Evolutionary conservation across 2,329 filamentous ascomycete genomes (phyloP).

Genomic region (Zasmidium cellare): DNA sequence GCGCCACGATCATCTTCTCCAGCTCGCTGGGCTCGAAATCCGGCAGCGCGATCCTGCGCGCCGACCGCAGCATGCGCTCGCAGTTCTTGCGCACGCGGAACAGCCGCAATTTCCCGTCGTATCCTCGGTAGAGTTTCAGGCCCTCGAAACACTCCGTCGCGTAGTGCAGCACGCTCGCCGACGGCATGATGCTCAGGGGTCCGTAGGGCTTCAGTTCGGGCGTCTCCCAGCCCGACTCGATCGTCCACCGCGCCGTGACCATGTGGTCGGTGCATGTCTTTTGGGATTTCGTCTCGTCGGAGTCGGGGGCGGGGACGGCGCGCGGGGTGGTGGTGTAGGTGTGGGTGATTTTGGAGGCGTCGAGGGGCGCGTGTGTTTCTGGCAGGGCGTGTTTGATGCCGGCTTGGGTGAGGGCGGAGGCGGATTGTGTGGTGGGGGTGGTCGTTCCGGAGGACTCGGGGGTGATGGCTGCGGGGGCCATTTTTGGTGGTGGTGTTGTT

Average conservation of each 20-base stretch:
- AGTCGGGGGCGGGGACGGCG: slow-evolving; percentile 42
- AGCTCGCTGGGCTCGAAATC: slow-evolving; percentile 70
- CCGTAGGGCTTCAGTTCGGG: slow-evolving; percentile 77
- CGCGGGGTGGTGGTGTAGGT: slow-evolving; percentile 44
- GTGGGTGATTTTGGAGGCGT: slow-evolving; percentile 45
- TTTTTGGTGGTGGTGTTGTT: slow-evolving; percentile 12
- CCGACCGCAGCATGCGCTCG: slow-evolving; percentile 58
- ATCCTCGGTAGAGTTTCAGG: slow-evolving; percentile 69
- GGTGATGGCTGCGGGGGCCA: slow-evolving; percentile 35
- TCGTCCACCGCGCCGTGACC: slow-evolving; percentile 71
- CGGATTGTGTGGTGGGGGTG: slow-evolving; percentile 36
- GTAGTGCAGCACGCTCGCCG: slow-evolving; percentile 80
- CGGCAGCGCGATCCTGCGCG: slow-evolving; percentile 70
- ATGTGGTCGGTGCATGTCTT: slow-evolving; percentile 78
- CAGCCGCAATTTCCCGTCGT: slow-evolving; percentile 70
- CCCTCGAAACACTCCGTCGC: slow-evolving; percentile 91
- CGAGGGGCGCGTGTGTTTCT: slow-evolving; percentile 37
- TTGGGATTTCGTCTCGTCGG: slow-evolving; percentile 39
- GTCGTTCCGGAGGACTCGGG: slow-evolving; percentile 37
- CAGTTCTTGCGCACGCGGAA: slow-evolving; percentile 78
- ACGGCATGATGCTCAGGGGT: slow-evolving; percentile 75
- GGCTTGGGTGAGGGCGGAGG: slow-evolving; percentile 37
- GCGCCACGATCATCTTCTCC: slow-evolving; percentile 69
- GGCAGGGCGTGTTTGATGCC: slow-evolving; percentile 37
- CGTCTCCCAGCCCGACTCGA: slow-evolving; percentile 65